Percentiles rank a stretch among this genome's conserved stretches.
These are phyloP conservation scores for Blastomyces silverae DNA, from an alignment of 2,329 filamentous ascomycete genomes.

Conservation along the genomic window DNA sequence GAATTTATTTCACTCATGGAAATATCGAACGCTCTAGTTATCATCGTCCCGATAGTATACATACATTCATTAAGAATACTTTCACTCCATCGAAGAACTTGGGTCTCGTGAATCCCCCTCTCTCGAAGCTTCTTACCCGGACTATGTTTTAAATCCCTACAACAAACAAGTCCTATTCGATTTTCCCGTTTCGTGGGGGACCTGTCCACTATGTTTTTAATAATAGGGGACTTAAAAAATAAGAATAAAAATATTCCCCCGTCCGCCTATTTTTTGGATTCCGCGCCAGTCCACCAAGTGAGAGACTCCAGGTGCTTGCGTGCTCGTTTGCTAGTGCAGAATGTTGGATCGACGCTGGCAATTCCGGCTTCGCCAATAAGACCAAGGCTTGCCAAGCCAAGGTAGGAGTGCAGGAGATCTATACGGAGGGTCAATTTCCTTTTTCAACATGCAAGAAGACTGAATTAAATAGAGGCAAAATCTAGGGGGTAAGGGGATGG, in stretches of 20 bases:
- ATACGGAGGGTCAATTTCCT: slow-evolving; percentile 39
- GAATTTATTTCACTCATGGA: not conserved
- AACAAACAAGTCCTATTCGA: not conserved
- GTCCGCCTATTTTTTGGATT: not conserved
- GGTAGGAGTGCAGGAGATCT: slow-evolving; percentile 81
- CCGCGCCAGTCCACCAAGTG: slow-evolving; percentile 32
- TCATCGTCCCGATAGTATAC: not conserved
- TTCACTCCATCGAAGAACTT: not conserved
- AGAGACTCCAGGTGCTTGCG: slow-evolving; percentile 37
- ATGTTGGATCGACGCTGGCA: slow-evolving; percentile 62
- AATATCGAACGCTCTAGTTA: not conserved
- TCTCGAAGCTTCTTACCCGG: not conserved
- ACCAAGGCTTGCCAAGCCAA: slow-evolving; percentile 74
- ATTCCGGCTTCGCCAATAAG: slow-evolving; percentile 64
- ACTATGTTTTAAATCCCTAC: not conserved
- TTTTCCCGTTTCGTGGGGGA: not conserved
- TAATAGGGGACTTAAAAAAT: not conserved
- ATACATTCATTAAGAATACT: not conserved
- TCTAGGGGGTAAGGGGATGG: slow-evolving; percentile 14
- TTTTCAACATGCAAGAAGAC: not conserved
- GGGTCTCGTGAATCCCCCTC: not conserved
- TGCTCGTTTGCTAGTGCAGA: slow-evolving; percentile 62
- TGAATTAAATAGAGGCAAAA: slow-evolving; percentile 34
- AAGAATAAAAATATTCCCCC: not conserved
- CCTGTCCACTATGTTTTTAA: not conserved